phyloP scores from a whole-genome alignment of 345 rosid species.

The Iberis pinnata region DNA sequence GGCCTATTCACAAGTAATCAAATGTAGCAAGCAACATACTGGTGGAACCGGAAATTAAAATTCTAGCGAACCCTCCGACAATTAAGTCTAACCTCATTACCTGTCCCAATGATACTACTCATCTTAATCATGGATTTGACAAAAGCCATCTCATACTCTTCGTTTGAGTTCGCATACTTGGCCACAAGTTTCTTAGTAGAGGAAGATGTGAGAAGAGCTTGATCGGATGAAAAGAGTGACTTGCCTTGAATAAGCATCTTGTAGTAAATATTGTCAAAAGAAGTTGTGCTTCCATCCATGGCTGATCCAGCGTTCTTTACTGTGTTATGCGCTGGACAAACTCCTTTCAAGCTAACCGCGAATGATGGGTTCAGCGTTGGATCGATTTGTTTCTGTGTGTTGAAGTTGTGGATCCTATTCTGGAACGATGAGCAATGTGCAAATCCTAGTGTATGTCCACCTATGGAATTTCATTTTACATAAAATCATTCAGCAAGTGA shows the following conservation, averaged over 20 bases:
- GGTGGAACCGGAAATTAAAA: not conserved
- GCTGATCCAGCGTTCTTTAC: constrained; percentile 56
- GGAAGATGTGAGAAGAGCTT: constrained; percentile 49
- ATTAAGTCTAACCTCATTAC: constrained; percentile 65
- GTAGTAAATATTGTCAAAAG: constrained; percentile 63
- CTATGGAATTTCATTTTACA: too few species aligned
- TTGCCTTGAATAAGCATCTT: constrained; percentile 60
- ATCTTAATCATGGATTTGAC: constrained; percentile 77
- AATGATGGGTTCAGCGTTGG: constrained; percentile 61
- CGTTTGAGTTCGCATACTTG: constrained; percentile 42
- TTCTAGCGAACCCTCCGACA: constrained; percentile 45
- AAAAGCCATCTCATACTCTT: constrained; percentile 51
- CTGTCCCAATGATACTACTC: constrained; percentile 61
- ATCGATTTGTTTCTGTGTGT: constrained; percentile 43
- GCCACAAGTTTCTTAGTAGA: constrained; percentile 48
- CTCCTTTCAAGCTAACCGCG: constrained; percentile 41
- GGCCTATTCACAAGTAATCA: too few species aligned
- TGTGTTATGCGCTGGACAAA: constrained; percentile 57
- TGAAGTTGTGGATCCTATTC: constrained; percentile 76
- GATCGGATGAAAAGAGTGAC: constrained; percentile 73
- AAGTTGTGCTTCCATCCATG: constrained; percentile 37
- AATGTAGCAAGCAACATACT: too few species aligned
- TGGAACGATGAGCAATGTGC: constrained; percentile 84
- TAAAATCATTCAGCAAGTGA: too few species aligned
- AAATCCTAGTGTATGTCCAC: constrained; percentile 89